A percentile compares a stretch with the other conserved stretches of the same genome.
These are phyloP conservation scores for Pythium pyrilobum DNA, from an alignment of 352 stramenopile genomes.

Conservation along the genomic window DNA sequence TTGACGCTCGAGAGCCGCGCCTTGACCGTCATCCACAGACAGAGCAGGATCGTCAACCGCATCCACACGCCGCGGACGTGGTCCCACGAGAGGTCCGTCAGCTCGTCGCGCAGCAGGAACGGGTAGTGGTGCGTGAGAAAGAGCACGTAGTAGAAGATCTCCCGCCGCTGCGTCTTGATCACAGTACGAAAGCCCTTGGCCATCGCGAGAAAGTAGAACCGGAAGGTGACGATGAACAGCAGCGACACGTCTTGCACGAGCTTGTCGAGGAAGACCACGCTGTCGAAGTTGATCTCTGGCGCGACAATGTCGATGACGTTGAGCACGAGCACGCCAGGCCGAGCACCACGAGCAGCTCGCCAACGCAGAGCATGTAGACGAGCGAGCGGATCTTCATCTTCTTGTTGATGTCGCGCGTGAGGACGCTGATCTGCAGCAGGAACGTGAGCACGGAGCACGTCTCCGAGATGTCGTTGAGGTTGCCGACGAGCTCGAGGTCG, in stretches of 20 bases:
- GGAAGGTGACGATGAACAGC: slow-evolving; percentile 16
- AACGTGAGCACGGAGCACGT: slow-evolving; percentile 20
- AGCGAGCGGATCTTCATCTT: slow-evolving; percentile 14
- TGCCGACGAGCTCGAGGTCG: slow-evolving; percentile 12
- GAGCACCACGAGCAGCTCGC: slow-evolving; percentile 7
- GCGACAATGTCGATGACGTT: slow-evolving; percentile 8
- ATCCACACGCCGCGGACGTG: slow-evolving; percentile 8
- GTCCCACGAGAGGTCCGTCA: slow-evolving; percentile 5
- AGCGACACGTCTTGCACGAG: slow-evolving; percentile 5
- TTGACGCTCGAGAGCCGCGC: slow-evolving; percentile 1
- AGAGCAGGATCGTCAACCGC: slow-evolving; percentile 4
- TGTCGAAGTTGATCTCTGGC: neutral
- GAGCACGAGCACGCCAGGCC: slow-evolving; percentile 1
- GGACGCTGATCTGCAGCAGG: slow-evolving; percentile 20
- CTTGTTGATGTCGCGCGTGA: slow-evolving; percentile 17
- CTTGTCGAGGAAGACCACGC: slow-evolving; percentile 2
- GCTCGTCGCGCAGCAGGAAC: slow-evolving; percentile 5
- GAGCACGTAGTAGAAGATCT: slow-evolving; percentile 13
- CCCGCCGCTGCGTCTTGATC: neutral
- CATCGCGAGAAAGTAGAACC: slow-evolving; percentile 15
- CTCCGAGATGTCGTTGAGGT: slow-evolving; percentile 23
- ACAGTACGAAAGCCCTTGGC: neutral
- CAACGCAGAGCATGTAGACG: neutral
- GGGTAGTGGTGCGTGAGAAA: slow-evolving; percentile 16
- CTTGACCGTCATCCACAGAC: slow-evolving; percentile 6